Percentiles rank a stretch among this genome's conserved stretches.
These are phyloP conservation scores for Sporodiniella umbellata DNA, from an alignment of 371 early-diverging fungal species.

Conservation along the genomic window DNA sequence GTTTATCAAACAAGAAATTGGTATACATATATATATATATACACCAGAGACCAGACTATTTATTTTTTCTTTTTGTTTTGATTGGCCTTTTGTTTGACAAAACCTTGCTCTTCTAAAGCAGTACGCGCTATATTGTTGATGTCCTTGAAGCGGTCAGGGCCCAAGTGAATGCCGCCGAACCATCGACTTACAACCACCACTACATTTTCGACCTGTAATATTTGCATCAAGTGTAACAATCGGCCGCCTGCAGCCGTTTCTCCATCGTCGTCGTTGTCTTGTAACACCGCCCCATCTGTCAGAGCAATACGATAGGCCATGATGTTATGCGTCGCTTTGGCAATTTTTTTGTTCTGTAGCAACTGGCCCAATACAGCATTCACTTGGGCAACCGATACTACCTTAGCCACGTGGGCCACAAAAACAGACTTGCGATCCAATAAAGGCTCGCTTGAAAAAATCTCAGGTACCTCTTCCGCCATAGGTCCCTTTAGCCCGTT, in stretches of 20 bases:
- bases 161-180: conserved; percentile 87
- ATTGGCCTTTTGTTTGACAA: conserved; percentile 30
- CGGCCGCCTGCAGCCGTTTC: conserved; percentile 80
- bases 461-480: conserved; percentile 21
- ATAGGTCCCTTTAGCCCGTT: conserved; percentile 14
- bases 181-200: conserved; percentile 86
- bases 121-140: conserved; percentile 84
- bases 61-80: conserved; percentile 8
- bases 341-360: conserved; percentile 71
- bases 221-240: conserved; percentile 74
- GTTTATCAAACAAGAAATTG: too few species aligned
- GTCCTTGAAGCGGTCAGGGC: conserved; percentile 86
- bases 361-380: conserved; percentile 57
- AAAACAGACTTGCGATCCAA: conserved; percentile 86
- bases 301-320: conserved; percentile 79
- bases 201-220: conserved; percentile 69
- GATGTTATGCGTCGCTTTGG: conserved; percentile 89
- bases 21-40: too few species aligned
- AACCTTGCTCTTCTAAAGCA: conserved; percentile 65
- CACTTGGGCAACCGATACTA: conserved; percentile 58
- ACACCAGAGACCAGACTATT: too few species aligned
- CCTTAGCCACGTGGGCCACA: conserved; percentile 76
- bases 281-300: conserved; percentile 52
- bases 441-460: conserved; percentile 50
- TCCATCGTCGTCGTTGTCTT: conserved; percentile 83